phyloP scores from a whole-genome alignment of 139 green algal species.

The Yamagishiella unicocca region DNA sequence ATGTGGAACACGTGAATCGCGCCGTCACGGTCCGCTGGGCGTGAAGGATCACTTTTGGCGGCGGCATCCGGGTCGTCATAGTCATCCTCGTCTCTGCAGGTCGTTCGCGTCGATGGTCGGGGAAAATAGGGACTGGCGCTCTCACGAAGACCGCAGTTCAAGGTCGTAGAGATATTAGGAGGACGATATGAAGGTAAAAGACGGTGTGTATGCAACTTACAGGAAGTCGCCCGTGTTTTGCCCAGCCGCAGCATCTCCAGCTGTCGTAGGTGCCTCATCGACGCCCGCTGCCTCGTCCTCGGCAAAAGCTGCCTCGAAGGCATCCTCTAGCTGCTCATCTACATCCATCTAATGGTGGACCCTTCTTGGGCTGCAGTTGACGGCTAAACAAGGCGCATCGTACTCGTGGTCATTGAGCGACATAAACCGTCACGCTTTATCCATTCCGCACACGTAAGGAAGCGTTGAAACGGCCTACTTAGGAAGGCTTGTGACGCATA shows the following conservation, averaged over 20 bases:
- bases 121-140: too few relatives aligned
- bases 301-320: slow-evolving; percentile 24
- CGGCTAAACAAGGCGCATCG: too few relatives aligned
- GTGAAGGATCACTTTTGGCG: neutral
- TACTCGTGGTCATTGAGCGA: too few relatives aligned
- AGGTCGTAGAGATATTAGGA: too few relatives aligned
- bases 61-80: slow-evolving; percentile 15
- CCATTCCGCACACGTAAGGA: too few relatives aligned
- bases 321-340: slow-evolving; percentile 37
- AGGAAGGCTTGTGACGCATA: too few relatives aligned
- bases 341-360: slow-evolving; percentile 44
- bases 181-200: neutral
- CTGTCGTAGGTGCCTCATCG: slow-evolving; percentile 16
- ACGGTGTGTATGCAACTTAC: neutral
- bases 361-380: neutral
- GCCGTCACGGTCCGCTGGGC: neutral
- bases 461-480: too few relatives aligned
- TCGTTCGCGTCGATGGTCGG: neutral
- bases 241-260: neutral
- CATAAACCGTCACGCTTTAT: too few relatives aligned
- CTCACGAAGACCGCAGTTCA: too few relatives aligned
- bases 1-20: slow-evolving; percentile 21
- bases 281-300: neutral
- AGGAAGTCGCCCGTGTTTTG: neutral
- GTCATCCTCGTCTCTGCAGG: slow-evolving; percentile 34